Conservation (phyloP, 495 filamentous ascomycete genomes). For the Hypoxylon lienhwacheense region DNA sequence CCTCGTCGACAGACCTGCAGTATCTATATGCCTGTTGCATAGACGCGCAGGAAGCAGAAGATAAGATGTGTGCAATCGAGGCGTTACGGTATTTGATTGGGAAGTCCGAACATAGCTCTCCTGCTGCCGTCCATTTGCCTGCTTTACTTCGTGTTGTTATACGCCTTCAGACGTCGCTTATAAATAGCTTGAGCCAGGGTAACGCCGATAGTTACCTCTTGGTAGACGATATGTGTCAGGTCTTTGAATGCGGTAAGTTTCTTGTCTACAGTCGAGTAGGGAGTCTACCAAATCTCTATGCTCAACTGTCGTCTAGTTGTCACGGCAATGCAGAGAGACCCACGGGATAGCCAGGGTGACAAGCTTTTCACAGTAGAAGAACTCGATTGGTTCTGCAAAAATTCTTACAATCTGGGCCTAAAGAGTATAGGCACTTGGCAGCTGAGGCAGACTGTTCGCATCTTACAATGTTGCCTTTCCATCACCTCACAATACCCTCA, state of each 20-base stretch:
- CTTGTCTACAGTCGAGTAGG: neutral
- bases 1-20: conserved; percentile 50
- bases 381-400: conserved; percentile 79
- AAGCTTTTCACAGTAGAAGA: conserved; percentile 60
- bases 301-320: conserved; percentile 47
- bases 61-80: conserved; percentile 58
- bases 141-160: conserved; percentile 67
- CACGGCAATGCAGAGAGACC: conserved; percentile 48
- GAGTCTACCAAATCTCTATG: neutral
- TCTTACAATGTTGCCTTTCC: conserved; percentile 62
- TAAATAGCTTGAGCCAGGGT: conserved; percentile 45
- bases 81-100: conserved; percentile 62
- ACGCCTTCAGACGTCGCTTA: conserved; percentile 58
- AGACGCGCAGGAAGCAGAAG: conserved; percentile 68
- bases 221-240: conserved; percentile 57
- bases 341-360: conserved; percentile 33
- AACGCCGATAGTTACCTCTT: conserved; percentile 25
- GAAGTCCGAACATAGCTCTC: conserved; percentile 53
- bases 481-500: conserved; percentile 64
- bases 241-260: conserved; percentile 65
- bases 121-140: conserved; percentile 63
- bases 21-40: conserved; percentile 76
- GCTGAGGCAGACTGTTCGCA: conserved; percentile 52
- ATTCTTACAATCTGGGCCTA: conserved; percentile 73
- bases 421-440: conserved; percentile 60